A percentile compares a stretch with the other conserved stretches of the same genome.
phyloP scores from a whole-genome alignment of 108 stramenopile species.

The Skeletonema marinoi region DNA sequence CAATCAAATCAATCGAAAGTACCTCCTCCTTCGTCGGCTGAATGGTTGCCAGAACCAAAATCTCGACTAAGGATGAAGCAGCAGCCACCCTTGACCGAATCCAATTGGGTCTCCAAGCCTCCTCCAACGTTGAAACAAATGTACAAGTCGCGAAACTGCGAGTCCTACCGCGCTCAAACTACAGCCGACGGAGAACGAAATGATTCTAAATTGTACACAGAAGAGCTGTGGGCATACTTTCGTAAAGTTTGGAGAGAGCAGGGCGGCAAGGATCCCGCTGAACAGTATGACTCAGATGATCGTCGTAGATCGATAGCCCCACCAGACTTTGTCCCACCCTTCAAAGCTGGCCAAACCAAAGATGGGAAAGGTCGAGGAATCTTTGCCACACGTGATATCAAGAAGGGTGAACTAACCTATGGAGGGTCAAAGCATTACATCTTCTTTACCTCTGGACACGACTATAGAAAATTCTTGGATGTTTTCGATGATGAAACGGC shows the following conservation, averaged over 20 bases:
- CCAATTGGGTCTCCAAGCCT: no score
- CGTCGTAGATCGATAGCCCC: background rate
- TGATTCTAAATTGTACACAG: background rate
- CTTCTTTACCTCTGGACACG: background rate
- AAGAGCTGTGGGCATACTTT: background rate
- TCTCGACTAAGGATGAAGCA: no score
- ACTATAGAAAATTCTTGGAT: background rate
- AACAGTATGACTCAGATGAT: background rate
- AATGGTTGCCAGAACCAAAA: no score
- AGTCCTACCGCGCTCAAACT: background rate
- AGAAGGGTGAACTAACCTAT: background rate
- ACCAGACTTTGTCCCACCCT: background rate
- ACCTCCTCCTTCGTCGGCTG: no score
- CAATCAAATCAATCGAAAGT: no score
- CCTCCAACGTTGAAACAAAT: background rate
- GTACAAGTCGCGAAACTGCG: background rate
- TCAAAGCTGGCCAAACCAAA: background rate
- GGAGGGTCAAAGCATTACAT: background rate
- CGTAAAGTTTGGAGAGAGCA: background rate
- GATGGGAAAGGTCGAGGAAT: background rate
- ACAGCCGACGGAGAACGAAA: background rate
- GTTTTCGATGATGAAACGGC: background rate
- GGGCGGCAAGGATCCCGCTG: background rate
- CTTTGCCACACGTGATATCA: conserved; percentile 2
- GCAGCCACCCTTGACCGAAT: no score